Evolutionary conservation across 805 yeast species (phyloP).

Genomic region (Sugiyamaella qingdaonensis): DNA sequence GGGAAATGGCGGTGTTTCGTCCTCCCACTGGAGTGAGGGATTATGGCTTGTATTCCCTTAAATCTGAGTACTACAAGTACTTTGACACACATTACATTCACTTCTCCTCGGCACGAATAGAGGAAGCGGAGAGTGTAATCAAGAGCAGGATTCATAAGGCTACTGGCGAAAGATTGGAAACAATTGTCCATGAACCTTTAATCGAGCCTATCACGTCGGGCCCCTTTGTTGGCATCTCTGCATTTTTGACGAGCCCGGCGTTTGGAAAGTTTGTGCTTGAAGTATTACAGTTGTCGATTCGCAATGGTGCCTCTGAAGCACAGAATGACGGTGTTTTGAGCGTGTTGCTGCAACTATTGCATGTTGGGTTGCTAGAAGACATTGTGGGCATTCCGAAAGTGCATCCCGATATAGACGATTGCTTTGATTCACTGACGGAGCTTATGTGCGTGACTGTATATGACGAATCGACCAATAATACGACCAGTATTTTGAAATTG

Average conservation of each 20-base stretch:
- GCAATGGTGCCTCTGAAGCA: constrained; percentile 26
- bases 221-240: constrained; percentile 30
- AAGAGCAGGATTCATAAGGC: constrained; percentile 44
- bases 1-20: constrained; percentile 54
- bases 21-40: constrained; percentile 58
- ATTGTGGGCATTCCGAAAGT: constrained; percentile 20
- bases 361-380: constrained; percentile 50
- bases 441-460: neutral
- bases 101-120: constrained; percentile 71
- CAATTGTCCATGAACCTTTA: constrained; percentile 56
- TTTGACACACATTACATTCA: constrained; percentile 84
- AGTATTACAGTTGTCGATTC: constrained; percentile 14
- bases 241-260: constrained; percentile 26
- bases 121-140: constrained; percentile 69
- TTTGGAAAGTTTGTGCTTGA: constrained; percentile 25
- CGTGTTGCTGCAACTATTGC: constrained; percentile 62
- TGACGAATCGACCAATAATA: neutral
- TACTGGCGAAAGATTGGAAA: constrained; percentile 38
- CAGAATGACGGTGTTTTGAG: constrained; percentile 57
- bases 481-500: neutral
- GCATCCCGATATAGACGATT: neutral
- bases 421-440: neutral
- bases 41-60: constrained; percentile 63
- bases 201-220: constrained; percentile 30
- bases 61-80: constrained; percentile 46